phyloP scores from a whole-genome alignment of 164 flowering plant species.

The Protea cynaroides region DNA sequence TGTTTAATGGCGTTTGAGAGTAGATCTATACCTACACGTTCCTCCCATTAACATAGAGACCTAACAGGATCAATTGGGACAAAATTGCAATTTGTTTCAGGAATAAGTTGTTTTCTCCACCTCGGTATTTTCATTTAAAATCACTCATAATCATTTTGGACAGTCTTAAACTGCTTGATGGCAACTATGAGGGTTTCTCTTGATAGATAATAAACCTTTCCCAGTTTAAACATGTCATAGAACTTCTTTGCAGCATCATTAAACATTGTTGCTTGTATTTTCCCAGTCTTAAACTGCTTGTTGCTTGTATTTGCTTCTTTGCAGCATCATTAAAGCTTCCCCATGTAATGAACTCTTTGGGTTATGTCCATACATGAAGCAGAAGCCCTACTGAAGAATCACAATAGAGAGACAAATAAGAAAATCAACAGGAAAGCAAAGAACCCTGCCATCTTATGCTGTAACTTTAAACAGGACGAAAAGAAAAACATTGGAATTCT shows the following conservation, averaged over 20 bases:
- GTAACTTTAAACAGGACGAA: neutral
- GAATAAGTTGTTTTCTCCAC: conserved; percentile 82
- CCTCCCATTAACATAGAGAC: conserved; percentile 66
- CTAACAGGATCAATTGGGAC: conserved; percentile 75
- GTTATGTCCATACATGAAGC: conserved; percentile 87
- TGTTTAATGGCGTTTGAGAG: neutral
- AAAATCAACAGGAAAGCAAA: neutral
- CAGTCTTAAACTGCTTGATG: conserved; percentile 83
- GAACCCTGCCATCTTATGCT: neutral
- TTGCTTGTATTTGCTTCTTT: too few species aligned
- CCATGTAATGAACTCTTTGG: conserved; percentile 67
- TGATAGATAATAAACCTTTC: conserved; percentile 88
- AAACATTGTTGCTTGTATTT: conserved; percentile 98
- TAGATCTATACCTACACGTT: conserved; percentile 60
- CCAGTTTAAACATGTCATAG: conserved; percentile 62
- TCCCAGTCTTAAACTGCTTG: conserved; percentile 98
- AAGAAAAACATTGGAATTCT: too few species aligned
- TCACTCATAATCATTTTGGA: conserved; percentile 97
- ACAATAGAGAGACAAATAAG: neutral
- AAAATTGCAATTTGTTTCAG: conserved; percentile 72
- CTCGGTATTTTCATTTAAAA: conserved; percentile 73
- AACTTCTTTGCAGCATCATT: conserved; percentile 89
- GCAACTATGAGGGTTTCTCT: conserved; percentile 77
- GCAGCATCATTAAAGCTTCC: conserved; percentile 92
- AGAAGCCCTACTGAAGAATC: conserved; percentile 64